Evolutionary conservation across 805 yeast genomes (phyloP), one percentile per base, ranked within the genome.

Genomic region (Blastobotrys muscicola): DNA sequence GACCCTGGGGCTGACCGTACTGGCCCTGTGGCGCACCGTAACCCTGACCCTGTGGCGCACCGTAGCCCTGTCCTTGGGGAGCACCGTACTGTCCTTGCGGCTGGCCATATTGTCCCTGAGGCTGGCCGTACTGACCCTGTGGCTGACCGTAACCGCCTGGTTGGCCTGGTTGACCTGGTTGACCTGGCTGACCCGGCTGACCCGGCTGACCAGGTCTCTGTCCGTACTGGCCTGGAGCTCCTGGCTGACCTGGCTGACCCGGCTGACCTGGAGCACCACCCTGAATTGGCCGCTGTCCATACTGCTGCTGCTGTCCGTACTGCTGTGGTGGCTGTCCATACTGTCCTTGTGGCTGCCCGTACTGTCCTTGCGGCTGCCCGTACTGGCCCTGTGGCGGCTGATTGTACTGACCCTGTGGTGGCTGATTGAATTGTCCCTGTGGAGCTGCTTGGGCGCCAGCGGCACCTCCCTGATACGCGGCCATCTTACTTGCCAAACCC

Each of bases 401-500:
- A 8, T 44, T 40, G 8, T 43, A 33, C 31, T 36, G 44, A 20
- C 47, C 45, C 8, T 50, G 54, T 30, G 34, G 39, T 13, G 29
- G 49, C 39, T 40, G 34, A 42, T 39, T 38, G 4, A 36, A 33
- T 4, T 32, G 40, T 3, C 34, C 15, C 11, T 32, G 23, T 12
- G 45, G 39, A 20, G 42, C 50, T 11, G 42, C 36, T 8, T 15
- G 26, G 12, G 45, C 36, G 31, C 20, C 33, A 10, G 33, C 36
- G 32, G 12, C 37, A 23, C 36, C 39, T 13, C 48, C 48, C 16
- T 45, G 45, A 29, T 51, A 45, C 29, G 58, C 51, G 8, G 48
- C 50, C 26, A 57, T 44, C 49, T 57, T 57, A 38, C 58, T 53
- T 7, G 61, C 61, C 20, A 57, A 50, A 34, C 61, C 61, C 61